phyloP scores from a whole-genome alignment of 78 protist genomes.

The Monosiga brevicollis region DNA sequence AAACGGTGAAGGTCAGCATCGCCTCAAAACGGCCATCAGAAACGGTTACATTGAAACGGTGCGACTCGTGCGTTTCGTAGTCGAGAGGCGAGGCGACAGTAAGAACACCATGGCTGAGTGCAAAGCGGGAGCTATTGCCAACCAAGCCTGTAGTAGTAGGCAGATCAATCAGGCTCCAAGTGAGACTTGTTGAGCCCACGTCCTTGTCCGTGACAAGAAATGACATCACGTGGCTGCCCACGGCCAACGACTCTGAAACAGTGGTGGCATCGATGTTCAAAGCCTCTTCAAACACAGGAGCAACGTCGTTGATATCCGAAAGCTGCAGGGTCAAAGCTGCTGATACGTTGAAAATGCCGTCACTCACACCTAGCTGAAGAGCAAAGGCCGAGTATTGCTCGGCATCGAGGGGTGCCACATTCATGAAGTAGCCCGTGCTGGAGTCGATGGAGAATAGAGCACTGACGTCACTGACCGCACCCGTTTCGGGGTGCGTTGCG shows the following conservation, averaged over 20 bases:
- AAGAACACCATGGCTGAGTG: background rate
- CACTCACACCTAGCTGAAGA: background rate
- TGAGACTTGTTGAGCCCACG: no score
- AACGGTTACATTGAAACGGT: no score
- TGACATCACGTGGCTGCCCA: background rate
- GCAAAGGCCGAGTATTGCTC: background rate
- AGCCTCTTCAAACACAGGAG: background rate
- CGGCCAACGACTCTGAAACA: background rate
- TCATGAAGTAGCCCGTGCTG: background rate
- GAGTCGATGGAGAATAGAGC: background rate
- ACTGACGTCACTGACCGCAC: background rate
- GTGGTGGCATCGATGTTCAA: background rate
- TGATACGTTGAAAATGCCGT: background rate
- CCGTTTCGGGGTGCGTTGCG: background rate
- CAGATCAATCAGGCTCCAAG: no score
- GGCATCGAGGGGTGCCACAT: background rate
- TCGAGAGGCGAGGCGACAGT: background rate
- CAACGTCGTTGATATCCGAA: background rate
- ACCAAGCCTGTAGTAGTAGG: no score
- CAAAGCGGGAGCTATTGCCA: background rate
- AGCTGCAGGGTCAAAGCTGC: background rate
- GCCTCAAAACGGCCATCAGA: no score
- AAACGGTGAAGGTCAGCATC: no score
- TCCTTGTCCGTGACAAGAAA: background rate
- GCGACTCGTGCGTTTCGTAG: no score